Conservation (phyloP, 1,284 basidiomycete genomes). For the Ustilago esculenta region DNA sequence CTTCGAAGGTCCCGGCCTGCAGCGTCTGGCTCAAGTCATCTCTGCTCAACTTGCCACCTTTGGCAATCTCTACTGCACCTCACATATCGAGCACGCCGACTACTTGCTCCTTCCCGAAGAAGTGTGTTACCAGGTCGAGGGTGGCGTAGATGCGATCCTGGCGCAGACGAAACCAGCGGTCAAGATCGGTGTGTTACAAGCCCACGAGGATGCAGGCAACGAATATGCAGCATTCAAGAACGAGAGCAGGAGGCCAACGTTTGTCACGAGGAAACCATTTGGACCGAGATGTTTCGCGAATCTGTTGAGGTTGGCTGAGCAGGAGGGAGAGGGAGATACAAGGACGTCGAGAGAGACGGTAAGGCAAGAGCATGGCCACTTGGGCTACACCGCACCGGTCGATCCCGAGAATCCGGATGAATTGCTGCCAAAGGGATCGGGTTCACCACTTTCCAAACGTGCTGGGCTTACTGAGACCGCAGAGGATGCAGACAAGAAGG, state of each 20-base stretch:
- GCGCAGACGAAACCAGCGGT: constrained; percentile 41
- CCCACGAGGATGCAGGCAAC: constrained; percentile 46
- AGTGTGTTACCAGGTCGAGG: constrained; percentile 28
- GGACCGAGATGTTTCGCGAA: constrained; percentile 43
- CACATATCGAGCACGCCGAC: constrained; percentile 45
- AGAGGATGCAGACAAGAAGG: background rate
- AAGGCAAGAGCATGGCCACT: constrained; percentile 25
- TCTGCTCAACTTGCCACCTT: constrained; percentile 50
- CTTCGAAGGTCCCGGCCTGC: constrained; percentile 49
- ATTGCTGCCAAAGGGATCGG: constrained; percentile 7
- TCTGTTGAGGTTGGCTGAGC: constrained; percentile 39
- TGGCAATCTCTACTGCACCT: constrained; percentile 52
- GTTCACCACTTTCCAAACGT: constrained; percentile 5
- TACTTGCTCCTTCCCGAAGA: constrained; percentile 51
- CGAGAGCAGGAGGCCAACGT: constrained; percentile 34
- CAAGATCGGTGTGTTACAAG: constrained; percentile 54
- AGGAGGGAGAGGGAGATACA: constrained; percentile 15
- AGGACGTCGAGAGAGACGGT: constrained; percentile 9
- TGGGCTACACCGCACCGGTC: constrained; percentile 30
- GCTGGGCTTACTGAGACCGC: background rate
- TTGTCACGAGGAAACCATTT: constrained; percentile 55
- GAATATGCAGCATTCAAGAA: constrained; percentile 43
- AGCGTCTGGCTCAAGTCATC: constrained; percentile 48
- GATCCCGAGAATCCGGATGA: constrained; percentile 15
- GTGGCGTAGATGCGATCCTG: constrained; percentile 41